These are phyloP conservation scores for Fusarium robinianum DNA, from an alignment of 2,329 filamentous ascomycete species.

Conservation along the genomic window DNA sequence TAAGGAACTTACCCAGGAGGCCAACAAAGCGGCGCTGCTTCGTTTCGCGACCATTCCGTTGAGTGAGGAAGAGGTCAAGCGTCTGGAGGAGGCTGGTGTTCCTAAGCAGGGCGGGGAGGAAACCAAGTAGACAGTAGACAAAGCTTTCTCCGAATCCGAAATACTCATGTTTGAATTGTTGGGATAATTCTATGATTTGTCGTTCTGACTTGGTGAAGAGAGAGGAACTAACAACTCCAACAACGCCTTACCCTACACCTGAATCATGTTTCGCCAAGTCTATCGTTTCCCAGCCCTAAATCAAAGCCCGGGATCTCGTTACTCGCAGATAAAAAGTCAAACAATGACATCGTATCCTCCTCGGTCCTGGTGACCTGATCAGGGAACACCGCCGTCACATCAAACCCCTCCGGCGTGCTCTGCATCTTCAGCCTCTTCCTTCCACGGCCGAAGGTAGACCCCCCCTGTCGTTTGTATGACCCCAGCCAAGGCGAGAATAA, in stretches of 20 bases:
- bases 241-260: too few species aligned
- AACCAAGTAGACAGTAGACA: not conserved
- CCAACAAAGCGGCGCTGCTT: conserved; percentile 21
- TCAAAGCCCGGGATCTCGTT: conserved; percentile 34
- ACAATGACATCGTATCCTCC: conserved; percentile 32
- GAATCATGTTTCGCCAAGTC: too few species aligned
- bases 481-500: conserved; percentile 21
- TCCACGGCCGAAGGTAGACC: conserved; percentile 11
- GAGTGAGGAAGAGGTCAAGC: conserved; percentile 17
- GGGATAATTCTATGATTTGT: not conserved
- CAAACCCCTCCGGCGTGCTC: conserved; percentile 30
- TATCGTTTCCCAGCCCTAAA: too few species aligned
- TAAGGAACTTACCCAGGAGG: conserved; percentile 22
- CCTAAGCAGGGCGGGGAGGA: not conserved
- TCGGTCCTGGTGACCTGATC: conserved; percentile 25
- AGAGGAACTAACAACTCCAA: not conserved
- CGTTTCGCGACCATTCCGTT: conserved; percentile 27
- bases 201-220: not conserved
- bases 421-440: conserved; percentile 29
- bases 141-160: not conserved
- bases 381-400: conserved; percentile 27
- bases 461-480: conserved; percentile 32
- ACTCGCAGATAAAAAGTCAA: conserved; percentile 29
- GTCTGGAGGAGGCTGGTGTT: conserved; percentile 7
- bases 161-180: not conserved